Percentiles rank a stretch among this genome's conserved stretches.
Conservation (phyloP, 805 yeast species). For the Candida germanica region DNA sequence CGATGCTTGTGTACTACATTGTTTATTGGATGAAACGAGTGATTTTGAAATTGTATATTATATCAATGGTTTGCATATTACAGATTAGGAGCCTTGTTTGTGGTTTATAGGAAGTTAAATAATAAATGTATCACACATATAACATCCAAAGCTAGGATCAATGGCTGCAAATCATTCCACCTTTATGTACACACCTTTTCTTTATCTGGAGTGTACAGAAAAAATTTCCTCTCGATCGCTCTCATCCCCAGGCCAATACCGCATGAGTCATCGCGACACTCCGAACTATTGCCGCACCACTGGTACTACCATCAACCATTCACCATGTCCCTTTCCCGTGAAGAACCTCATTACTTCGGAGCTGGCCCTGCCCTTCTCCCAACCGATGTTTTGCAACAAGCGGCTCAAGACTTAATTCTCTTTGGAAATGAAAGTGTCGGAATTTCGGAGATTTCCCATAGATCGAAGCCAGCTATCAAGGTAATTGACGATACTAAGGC, state of each 20-base stretch:
- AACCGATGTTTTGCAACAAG: constrained; percentile 76
- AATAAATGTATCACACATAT: too few relatives aligned
- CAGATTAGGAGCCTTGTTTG: too few relatives aligned
- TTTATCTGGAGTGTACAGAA: too few relatives aligned
- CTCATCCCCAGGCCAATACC: too few relatives aligned
- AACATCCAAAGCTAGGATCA: too few relatives aligned
- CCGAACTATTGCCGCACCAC: too few relatives aligned
- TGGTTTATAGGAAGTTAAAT: too few relatives aligned
- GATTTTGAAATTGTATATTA: constrained; percentile 65
- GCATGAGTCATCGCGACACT: too few relatives aligned
- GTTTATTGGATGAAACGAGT: constrained; percentile 61
- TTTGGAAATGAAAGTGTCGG: constrained; percentile 76
- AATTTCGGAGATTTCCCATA: constrained; percentile 93
- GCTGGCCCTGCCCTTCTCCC: constrained; percentile 99
- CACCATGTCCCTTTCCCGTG: constrained; percentile 50
- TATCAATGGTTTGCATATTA: constrained; percentile 46
- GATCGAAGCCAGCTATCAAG: constrained; percentile 76
- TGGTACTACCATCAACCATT: too few relatives aligned
- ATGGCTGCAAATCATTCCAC: too few relatives aligned
- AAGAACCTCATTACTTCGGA: constrained; percentile 81
- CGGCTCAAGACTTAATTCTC: constrained; percentile 77
- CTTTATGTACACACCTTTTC: too few relatives aligned
- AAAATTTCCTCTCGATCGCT: too few relatives aligned
- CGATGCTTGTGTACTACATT: constrained; percentile 62
- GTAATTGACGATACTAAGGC: constrained; percentile 76